These are phyloP conservation scores for Lactarius evosmus DNA, from an alignment of 768 basidiomycete genomes.

Conservation along the genomic window DNA sequence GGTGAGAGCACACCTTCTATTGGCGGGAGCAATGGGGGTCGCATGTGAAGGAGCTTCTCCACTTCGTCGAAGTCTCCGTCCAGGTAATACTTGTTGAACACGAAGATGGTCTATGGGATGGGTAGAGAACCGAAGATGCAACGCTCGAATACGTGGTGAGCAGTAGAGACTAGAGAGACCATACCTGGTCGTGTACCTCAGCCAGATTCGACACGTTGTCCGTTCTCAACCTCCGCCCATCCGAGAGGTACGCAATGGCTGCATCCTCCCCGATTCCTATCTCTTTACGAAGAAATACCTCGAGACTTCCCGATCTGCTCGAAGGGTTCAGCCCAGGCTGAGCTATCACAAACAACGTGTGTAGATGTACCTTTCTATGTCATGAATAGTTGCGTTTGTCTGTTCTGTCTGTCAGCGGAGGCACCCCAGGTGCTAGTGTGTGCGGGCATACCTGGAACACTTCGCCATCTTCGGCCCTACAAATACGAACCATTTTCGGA, in stretches of 20 bases:
- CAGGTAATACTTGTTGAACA: slow-evolving; percentile 79
- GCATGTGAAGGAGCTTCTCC: slow-evolving; percentile 52
- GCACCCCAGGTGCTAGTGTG: background rate
- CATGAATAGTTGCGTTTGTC: slow-evolving; percentile 64
- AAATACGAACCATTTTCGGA: slow-evolving; percentile 37
- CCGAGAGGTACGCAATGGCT: slow-evolving; percentile 72
- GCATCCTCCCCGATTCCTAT: slow-evolving; percentile 66
- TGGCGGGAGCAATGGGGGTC: slow-evolving; percentile 58
- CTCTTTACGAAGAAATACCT: slow-evolving; percentile 66
- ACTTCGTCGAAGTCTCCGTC: slow-evolving; percentile 66
- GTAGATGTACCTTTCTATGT: slow-evolving; percentile 63
- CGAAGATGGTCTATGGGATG: slow-evolving; percentile 59
- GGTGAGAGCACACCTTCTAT: slow-evolving; percentile 54
- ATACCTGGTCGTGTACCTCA: slow-evolving; percentile 68
- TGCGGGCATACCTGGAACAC: slow-evolving; percentile 34
- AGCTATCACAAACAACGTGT: background rate
- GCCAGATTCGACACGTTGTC: slow-evolving; percentile 72
- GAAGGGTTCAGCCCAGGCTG: slow-evolving; percentile 18
- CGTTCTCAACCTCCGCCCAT: slow-evolving; percentile 71
- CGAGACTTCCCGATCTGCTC: slow-evolving; percentile 59
- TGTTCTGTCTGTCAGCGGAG: slow-evolving; percentile 24
- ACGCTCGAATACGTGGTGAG: no score
- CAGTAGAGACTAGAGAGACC: background rate
- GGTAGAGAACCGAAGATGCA: background rate
- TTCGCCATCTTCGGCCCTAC: slow-evolving; percentile 42